Conservation (phyloP, 257 asterid genomes). For the Solanum medicagineum region DNA sequence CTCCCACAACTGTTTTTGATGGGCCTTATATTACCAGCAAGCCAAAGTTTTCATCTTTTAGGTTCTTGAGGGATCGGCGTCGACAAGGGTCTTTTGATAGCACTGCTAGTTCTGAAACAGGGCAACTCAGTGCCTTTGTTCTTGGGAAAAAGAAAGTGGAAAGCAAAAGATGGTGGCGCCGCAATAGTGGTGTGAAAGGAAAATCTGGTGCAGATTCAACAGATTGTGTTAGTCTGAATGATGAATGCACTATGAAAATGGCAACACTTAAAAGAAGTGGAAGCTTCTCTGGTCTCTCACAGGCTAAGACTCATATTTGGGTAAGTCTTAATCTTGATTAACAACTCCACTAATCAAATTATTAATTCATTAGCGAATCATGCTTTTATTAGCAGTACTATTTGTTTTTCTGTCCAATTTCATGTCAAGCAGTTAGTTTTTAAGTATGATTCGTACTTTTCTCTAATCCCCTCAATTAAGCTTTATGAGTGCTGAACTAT, state of each 20-base stretch:
- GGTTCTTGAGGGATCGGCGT: conserved; percentile 13
- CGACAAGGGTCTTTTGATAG: conserved; percentile 14
- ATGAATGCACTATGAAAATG: conserved; percentile 5
- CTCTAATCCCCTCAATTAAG: not conserved
- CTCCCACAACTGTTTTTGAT: conserved; percentile 46
- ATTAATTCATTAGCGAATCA: not conserved
- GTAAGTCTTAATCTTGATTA: conserved; percentile 21
- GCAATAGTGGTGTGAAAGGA: not conserved
- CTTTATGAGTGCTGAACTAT: too few relatives aligned
- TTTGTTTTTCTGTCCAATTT: not conserved
- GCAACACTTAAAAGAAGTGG: conserved; percentile 30
- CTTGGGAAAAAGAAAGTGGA: conserved; percentile 11
- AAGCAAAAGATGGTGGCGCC: conserved; percentile 13
- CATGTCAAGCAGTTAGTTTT: not conserved
- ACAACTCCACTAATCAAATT: not conserved
- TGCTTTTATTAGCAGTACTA: not conserved
- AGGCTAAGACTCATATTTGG: conserved; percentile 47
- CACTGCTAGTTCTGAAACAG: conserved; percentile 6
- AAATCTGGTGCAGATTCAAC: conserved; percentile 14
- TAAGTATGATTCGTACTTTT: not conserved
- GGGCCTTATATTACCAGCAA: conserved; percentile 26
- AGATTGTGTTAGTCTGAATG: conserved; percentile 1
- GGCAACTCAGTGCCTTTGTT: conserved; percentile 10
- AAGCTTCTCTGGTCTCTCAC: conserved; percentile 37
- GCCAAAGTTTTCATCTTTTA: conserved; percentile 38